A percentile compares a stretch with the other conserved stretches of the same genome.
phyloP scores from a whole-genome alignment of 768 basidiomycete species.

The Hortiboletus flavorubellus region DNA sequence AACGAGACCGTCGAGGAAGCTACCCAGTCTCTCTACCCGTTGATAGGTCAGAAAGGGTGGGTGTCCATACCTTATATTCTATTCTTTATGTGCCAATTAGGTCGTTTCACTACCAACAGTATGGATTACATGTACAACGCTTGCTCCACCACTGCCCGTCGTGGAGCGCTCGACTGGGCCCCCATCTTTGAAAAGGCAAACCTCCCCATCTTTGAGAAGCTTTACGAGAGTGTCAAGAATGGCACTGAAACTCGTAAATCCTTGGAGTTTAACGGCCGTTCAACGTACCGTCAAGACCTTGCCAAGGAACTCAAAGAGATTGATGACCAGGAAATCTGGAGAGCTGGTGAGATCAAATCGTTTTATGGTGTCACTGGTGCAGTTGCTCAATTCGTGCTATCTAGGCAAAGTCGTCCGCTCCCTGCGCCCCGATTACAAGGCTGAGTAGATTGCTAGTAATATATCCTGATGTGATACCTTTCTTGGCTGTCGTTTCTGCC shows the following conservation, averaged over 20 bases:
- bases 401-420: constrained; percentile 86
- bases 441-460: constrained; percentile 38
- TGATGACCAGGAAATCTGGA: constrained; percentile 98
- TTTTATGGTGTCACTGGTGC: not conserved
- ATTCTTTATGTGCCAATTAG: not conserved
- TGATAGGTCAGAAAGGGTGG: constrained; percentile 93
- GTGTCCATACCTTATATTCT: constrained; percentile 17
- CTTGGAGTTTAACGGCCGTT: constrained; percentile 91
- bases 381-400: constrained; percentile 4
- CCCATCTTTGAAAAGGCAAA: constrained; percentile 95
- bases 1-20: constrained; percentile 99
- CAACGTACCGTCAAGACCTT: constrained; percentile 91
- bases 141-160: constrained; percentile 98
- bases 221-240: constrained; percentile 92
- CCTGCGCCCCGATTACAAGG: constrained; percentile 81
- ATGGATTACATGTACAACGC: constrained; percentile 99
- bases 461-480: constrained; percentile 7
- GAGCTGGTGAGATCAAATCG: constrained; percentile 60
- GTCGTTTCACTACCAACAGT: constrained; percentile 38
- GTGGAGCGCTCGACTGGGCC: constrained; percentile 99
- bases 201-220: constrained; percentile 88
- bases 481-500: constrained; percentile 2
- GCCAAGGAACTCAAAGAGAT: constrained; percentile 91
- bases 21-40: constrained; percentile 96
- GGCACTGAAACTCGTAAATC: constrained; percentile 97